These are phyloP conservation scores for Amanita rubescens DNA, from an alignment of 768 basidiomycete genomes.

Conservation along the genomic window DNA sequence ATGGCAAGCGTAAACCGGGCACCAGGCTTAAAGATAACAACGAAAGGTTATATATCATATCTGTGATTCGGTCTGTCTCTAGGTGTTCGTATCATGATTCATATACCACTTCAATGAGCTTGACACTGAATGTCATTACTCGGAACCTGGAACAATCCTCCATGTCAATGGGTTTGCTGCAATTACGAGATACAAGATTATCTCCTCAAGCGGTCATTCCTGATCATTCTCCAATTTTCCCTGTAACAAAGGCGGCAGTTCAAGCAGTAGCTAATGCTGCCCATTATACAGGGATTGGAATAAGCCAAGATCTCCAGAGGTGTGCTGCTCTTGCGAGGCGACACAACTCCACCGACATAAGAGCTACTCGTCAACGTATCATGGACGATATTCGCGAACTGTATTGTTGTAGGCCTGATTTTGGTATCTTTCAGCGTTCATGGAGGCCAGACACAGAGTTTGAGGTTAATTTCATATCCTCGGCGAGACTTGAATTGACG, in stretches of 20 bases:
- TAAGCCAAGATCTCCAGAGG: slow-evolving; percentile 29
- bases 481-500: neutral
- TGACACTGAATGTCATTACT: too few species aligned
- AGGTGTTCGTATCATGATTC: neutral
- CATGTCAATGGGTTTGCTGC: too few species aligned
- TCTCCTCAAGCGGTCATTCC: slow-evolving; percentile 39
- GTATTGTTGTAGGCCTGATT: too few species aligned
- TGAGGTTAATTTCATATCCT: slow-evolving; percentile 44
- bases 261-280: slow-evolving; percentile 55
- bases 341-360: slow-evolving; percentile 28
- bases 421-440: slow-evolving; percentile 38
- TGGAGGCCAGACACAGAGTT: slow-evolving; percentile 50
- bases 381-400: slow-evolving; percentile 37
- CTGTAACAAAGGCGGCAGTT: slow-evolving; percentile 42
- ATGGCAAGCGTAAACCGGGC: slow-evolving; percentile 54
- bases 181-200: slow-evolving; percentile 13
- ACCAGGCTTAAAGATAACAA: slow-evolving; percentile 16
- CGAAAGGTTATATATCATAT: neutral
- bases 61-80: neutral
- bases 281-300: slow-evolving; percentile 49
- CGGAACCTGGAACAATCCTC: too few species aligned
- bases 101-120: neutral
- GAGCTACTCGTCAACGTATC: slow-evolving; percentile 37
- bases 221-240: slow-evolving; percentile 38
- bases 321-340: slow-evolving; percentile 25